Evolutionary conservation across 1,139 yeast genomes (phyloP), one percentile per base, ranked within the genome.

Genomic region (Groenewaldozyma auringiensis): DNA sequence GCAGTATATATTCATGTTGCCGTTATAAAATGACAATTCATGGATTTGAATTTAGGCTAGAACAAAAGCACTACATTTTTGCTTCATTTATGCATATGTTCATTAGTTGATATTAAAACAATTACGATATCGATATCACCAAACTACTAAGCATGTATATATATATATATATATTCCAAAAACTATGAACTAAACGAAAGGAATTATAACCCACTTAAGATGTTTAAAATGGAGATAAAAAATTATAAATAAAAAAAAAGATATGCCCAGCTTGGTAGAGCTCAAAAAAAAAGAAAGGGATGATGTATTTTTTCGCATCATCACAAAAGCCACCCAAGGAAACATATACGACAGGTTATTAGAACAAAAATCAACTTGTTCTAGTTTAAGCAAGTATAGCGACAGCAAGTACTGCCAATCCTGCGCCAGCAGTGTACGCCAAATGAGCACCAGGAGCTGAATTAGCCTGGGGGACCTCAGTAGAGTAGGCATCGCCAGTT

Each of bases 371-470:
- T n/a, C n/a, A n/a, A n/a, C n/a, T n/a, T n/a, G n/a, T n/a, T n/a
- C n/a, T n/a, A n/a, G n/a, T n/a, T 25, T 25, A 25, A 25, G 29
- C 29, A 25, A 25, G 14, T 13, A 34, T 9, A 17, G 40, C 31
- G 21, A 25, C 35, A 25, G 40, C 17, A 20, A 41, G 29, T 33
- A 41, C 49, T 4, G 47, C 47, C 16, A 29, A 9, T 35, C 42
- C 43, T 3, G 42, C 31, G 11, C 45, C 46, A 16, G 31, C 46
- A 21, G 37, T 18, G 18, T 39, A n/a, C 13, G 34, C 41, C 18
- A 37, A 21, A 8, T 37, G 41, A 16, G 33, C 39, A 32, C 31
- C 33, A 21, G 27, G 35, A 3, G 17, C 20, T 20, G 31, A 21
- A 20, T 21, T 22, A 25, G 34, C 34, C 16, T 21, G 39, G 21